Conservation (phyloP, 2,329 filamentous ascomycete genomes). For the Zopfia rhizophila region DNA sequence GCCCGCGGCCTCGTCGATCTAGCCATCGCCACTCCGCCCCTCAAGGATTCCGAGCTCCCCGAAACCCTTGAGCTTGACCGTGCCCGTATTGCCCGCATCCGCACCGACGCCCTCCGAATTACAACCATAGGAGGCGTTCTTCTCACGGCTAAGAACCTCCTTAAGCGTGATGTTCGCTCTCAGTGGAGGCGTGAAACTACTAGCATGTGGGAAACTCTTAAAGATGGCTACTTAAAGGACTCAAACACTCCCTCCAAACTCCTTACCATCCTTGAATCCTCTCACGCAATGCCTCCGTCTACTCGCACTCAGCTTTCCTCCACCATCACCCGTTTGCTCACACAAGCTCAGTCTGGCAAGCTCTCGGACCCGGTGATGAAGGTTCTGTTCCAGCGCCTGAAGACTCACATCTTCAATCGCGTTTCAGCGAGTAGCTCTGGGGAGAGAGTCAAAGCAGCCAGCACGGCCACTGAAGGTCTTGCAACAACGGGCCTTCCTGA, state of each 20-base stretch:
- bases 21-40: constrained; percentile 72
- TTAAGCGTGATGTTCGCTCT: constrained; percentile 81
- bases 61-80: constrained; percentile 79
- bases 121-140: constrained; percentile 79
- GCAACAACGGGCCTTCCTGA: constrained; percentile 76
- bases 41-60: constrained; percentile 68
- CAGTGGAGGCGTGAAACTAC: constrained; percentile 80
- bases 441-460: constrained; percentile 76
- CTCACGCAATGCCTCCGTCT: constrained; percentile 60
- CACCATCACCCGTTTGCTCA: constrained; percentile 61
- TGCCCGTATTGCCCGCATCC: constrained; percentile 69
- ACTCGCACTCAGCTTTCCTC: constrained; percentile 57
- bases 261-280: constrained; percentile 60
- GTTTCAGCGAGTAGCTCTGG: constrained; percentile 73
- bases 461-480: constrained; percentile 74
- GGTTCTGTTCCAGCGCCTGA: constrained; percentile 74
- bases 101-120: constrained; percentile 70
- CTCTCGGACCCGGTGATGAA: constrained; percentile 72
- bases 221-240: constrained; percentile 67
- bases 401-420: constrained; percentile 72
- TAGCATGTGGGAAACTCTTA: constrained; percentile 76
- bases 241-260: constrained; percentile 59
- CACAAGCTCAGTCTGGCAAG: constrained; percentile 60
- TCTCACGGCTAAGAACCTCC: constrained; percentile 82
- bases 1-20: constrained; percentile 79